Evolutionary conservation across 805 yeast species (phyloP).

Genomic region (Candida vaughaniae): DNA sequence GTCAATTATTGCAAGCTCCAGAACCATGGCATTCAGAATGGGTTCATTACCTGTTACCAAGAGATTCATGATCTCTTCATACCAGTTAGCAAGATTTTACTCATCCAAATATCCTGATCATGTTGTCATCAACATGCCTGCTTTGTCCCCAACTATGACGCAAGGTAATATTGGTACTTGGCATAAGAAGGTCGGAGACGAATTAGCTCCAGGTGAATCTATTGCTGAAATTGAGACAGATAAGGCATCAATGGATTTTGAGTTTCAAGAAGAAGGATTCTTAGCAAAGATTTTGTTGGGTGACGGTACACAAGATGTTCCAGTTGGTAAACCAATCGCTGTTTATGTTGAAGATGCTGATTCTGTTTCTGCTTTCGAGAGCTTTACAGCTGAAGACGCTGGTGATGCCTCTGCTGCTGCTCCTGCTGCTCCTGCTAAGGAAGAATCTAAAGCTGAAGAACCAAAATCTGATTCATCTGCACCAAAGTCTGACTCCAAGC

Average conservation of each 20-base stretch:
- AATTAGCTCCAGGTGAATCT: conserved; percentile 86
- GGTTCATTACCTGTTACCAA: conserved; percentile 14
- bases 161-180: conserved; percentile 89
- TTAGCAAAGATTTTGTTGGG: conserved; percentile 83
- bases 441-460: conserved; percentile 27
- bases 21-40: conserved; percentile 18
- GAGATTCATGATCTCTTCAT: conserved; percentile 17
- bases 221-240: conserved; percentile 97
- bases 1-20: conserved; percentile 10
- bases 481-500: conserved; percentile 20
- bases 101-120: conserved; percentile 70
- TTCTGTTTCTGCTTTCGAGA: conserved; percentile 86
- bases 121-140: conserved; percentile 94
- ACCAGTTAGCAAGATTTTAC: conserved; percentile 40
- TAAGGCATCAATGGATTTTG: conserved; percentile 97
- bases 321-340: conserved; percentile 94
- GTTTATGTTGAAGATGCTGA: conserved; percentile 86
- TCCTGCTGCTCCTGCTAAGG: conserved; percentile 20
- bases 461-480: not conserved
- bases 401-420: conserved; percentile 44
- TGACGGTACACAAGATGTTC: conserved; percentile 85
- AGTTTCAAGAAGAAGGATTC: conserved; percentile 95
- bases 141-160: conserved; percentile 99
- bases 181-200: conserved; percentile 88
- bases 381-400: conserved; percentile 82